Evolutionary conservation across 2,329 filamentous ascomycete species (phyloP), one percentile per base, ranked within the genome.

Genomic region (Phaeophleospora eucalypticola): DNA sequence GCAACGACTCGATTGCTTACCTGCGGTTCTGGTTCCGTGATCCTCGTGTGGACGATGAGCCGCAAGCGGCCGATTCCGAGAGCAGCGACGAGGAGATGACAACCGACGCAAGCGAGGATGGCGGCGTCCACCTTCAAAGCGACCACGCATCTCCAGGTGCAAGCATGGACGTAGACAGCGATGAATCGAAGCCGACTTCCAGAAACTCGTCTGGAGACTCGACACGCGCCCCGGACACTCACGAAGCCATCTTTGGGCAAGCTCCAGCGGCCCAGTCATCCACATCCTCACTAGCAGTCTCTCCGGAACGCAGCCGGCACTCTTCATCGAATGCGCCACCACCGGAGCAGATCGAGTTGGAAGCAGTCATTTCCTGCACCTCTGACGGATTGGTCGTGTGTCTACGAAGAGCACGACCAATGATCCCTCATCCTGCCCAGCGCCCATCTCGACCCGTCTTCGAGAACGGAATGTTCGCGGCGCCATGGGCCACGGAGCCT

Each of bases 1-100:
- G 85, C 20, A 94, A 95, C 59, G 87, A 95, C 64, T 94, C 89
- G 2, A 93, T 94, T 59, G 88, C 89, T 2, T 94, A 95, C 60
- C 74, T 95, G 49, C 84, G 89, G 15, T 95, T 94, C 65, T 87
- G 83, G 79, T 91, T 86, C 60, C 79, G 86, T 43, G 84, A 93
- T 62, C 87, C 87, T 15, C 76, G 84, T 21, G 72, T 77, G 46
- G 76, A 68, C 44, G 69, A 72, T 41, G 56, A 61, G 12, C 42
- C 54, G 8, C 45, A 51, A 0, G 53, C 57, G 3, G 58, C 62
- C 3, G 57, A 60, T 3, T 58, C 58, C 20, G 71, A 71, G 6
- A 65, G 69, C 20, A 66, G 65, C 48, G 64, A 76, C 58, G 63
- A 74, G 21, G 61, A 68, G 35, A 75, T 77, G 65, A 74, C 70